Conservation (phyloP, 768 basidiomycete species). For the Trametes villosa region DNA sequence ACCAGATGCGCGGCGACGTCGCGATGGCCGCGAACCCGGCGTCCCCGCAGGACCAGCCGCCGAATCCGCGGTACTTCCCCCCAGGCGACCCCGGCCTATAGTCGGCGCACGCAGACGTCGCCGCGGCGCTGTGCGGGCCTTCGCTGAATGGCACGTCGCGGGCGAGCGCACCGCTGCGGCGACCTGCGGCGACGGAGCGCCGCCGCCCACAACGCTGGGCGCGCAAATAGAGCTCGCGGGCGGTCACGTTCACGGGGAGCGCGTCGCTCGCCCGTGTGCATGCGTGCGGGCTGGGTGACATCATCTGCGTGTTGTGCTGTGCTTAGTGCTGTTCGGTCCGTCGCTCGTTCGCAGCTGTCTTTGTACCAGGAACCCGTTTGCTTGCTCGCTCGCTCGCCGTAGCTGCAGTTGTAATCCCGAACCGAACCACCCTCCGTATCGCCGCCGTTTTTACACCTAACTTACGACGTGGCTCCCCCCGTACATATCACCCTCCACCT, state of each 20-base stretch:
- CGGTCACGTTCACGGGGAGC: constrained; percentile 8
- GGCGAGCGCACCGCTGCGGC: background rate
- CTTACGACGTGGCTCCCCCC: too few relatives aligned
- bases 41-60: constrained; percentile 21
- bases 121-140: background rate
- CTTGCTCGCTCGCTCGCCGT: too few relatives aligned
- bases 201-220: background rate
- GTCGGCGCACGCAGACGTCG: background rate
- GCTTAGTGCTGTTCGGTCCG: constrained; percentile 8
- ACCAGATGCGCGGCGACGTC: constrained; percentile 15
- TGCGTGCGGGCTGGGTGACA: constrained; percentile 3
- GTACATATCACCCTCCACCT: too few relatives aligned
- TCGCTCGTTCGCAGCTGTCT: background rate
- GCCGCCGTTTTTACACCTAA: too few relatives aligned
- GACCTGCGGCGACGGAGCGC: background rate
- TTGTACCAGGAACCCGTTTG: too few relatives aligned
- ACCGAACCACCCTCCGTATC: too few relatives aligned
- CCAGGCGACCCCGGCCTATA: constrained; percentile 19
- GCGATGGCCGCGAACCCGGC: constrained; percentile 16
- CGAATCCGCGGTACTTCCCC: constrained; percentile 16
- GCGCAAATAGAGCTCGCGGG: background rate
- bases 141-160: background rate
- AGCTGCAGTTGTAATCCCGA: too few relatives aligned
- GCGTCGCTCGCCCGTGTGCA: background rate
- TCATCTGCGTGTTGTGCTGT: constrained; percentile 4